Percentiles rank a stretch among this genome's conserved stretches.
Evolutionary conservation across 345 rosid genomes (phyloP).

Genomic region (Eucalyptus decipiens): DNA sequence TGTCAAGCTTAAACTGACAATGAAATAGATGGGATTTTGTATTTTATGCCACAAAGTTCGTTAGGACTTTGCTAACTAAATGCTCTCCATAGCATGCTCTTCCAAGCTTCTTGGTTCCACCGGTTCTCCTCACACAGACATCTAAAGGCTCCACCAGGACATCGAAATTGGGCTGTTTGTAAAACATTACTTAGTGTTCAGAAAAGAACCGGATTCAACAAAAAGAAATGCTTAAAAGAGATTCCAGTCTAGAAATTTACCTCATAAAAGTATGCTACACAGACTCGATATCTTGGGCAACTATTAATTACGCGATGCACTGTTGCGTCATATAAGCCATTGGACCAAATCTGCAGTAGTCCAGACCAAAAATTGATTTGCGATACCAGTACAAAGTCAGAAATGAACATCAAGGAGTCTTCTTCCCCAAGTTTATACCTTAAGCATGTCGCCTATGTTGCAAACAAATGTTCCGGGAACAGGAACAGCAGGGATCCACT

Average conservation of each 20-base stretch:
- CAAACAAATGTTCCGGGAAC: constrained; percentile 9
- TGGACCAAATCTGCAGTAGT: constrained; percentile 53
- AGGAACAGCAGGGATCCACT: too few species aligned
- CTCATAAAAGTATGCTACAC: constrained; percentile 75
- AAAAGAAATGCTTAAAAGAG: neutral
- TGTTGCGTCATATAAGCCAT: constrained; percentile 77
- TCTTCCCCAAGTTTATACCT: constrained; percentile 27
- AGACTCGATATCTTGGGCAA: constrained; percentile 49
- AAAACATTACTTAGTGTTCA: neutral
- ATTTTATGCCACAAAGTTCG: constrained; percentile 39
- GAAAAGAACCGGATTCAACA: neutral
- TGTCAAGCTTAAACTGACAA: neutral
- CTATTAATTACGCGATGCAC: constrained; percentile 64
- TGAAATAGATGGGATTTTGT: neutral
- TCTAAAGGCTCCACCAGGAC: constrained; percentile 73
- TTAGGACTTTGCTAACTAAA: constrained; percentile 64
- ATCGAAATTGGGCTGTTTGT: constrained; percentile 54
- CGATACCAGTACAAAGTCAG: neutral
- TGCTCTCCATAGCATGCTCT: constrained; percentile 81
- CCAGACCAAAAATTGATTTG: neutral
- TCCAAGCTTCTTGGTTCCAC: constrained; percentile 29
- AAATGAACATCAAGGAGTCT: neutral
- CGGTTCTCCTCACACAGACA: constrained; percentile 30
- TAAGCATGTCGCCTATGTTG: constrained; percentile 95
- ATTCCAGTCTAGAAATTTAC: constrained; percentile 6